These are phyloP conservation scores for Ophiostoma himal-ulmi DNA, from an alignment of 2,329 filamentous ascomycete genomes.

Conservation along the genomic window DNA sequence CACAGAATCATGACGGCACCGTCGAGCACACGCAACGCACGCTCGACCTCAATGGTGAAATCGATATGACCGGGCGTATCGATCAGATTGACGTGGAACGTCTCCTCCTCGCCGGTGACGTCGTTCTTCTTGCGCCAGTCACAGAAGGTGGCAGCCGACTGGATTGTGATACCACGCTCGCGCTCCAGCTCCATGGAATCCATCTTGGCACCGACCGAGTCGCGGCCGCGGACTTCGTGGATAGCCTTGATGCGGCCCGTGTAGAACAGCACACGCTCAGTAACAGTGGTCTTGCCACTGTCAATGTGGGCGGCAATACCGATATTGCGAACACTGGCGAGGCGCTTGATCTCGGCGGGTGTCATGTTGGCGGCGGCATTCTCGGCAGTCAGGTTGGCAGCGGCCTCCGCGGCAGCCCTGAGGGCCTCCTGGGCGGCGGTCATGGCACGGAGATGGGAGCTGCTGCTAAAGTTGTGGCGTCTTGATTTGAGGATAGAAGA, in stretches of 20 bases:
- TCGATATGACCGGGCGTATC: slow-evolving; percentile 98
- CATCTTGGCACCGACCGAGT: slow-evolving; percentile 97
- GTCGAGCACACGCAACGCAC: slow-evolving; percentile 88
- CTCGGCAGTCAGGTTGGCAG: slow-evolving; percentile 48
- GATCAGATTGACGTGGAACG: slow-evolving; percentile 96
- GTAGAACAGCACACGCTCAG: slow-evolving; percentile 95
- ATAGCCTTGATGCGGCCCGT: slow-evolving; percentile 95
- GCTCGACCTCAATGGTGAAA: slow-evolving; percentile 97
- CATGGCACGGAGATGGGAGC: slow-evolving; percentile 33
- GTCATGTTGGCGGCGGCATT: slow-evolving; percentile 72
- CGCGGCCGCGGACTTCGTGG: slow-evolving; percentile 92
- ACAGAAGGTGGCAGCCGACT: slow-evolving; percentile 95
- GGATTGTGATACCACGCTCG: slow-evolving; percentile 98
- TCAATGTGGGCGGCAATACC: slow-evolving; percentile 99
- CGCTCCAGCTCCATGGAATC: slow-evolving; percentile 98
- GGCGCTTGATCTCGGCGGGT: slow-evolving; percentile 68
- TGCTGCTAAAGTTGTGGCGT: slow-evolving; percentile 37
- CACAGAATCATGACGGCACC: slow-evolving; percentile 98
- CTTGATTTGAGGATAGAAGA: not conserved
- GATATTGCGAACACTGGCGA: slow-evolving; percentile 87
- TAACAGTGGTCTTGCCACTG: slow-evolving; percentile 94
- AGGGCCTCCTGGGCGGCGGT: slow-evolving; percentile 40
- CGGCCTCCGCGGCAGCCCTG: slow-evolving; percentile 49
- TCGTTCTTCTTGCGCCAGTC: slow-evolving; percentile 83
- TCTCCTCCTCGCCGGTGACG: slow-evolving; percentile 69